A percentile compares a stretch with the other conserved stretches of the same genome.
These are phyloP conservation scores for Pichia sp. DNA, from an alignment of 1,139 yeast genomes.

Conservation along the genomic window DNA sequence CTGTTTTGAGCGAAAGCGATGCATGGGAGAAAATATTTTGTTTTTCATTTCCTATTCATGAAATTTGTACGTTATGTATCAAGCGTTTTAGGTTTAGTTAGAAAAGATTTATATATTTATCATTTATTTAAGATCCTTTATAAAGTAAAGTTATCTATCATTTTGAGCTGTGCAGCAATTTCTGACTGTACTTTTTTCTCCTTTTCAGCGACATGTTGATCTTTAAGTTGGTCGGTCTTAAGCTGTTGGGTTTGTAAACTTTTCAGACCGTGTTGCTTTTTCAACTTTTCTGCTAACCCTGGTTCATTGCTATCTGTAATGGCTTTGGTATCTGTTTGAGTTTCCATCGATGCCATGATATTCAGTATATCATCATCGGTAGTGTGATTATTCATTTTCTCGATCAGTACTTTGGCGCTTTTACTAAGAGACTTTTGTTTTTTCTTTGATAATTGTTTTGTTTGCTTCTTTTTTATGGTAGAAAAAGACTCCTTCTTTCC, in stretches of 20 bases:
- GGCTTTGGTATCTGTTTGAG: slow-evolving; percentile 13
- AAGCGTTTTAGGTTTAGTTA: not conserved
- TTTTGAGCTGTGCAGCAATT: slow-evolving; percentile 50
- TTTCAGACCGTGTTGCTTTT: slow-evolving; percentile 23
- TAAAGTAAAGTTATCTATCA: slow-evolving; percentile 30
- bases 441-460: slow-evolving; percentile 12
- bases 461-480: slow-evolving; percentile 1
- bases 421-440: slow-evolving; percentile 13
- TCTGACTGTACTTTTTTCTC: slow-evolving; percentile 45
- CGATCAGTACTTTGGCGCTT: slow-evolving; percentile 30
- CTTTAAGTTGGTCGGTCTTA: slow-evolving; percentile 36
- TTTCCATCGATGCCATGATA: slow-evolving; percentile 18
- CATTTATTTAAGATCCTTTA: not conserved
- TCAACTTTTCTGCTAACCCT: slow-evolving; percentile 14
- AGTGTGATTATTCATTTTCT: slow-evolving; percentile 39
- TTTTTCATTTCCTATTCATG: no score
- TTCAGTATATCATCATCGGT: slow-evolving; percentile 33
- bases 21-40: not conserved
- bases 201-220: slow-evolving; percentile 37
- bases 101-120: not conserved
- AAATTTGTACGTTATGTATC: no score
- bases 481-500: not conserved
- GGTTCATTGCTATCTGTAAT: slow-evolving; percentile 14
- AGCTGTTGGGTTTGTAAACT: slow-evolving; percentile 20
- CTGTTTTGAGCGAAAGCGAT: not conserved